Base-by-base conservation (phyloP, 108 stramenopile species). In the Nitzschia sp. region DNA sequence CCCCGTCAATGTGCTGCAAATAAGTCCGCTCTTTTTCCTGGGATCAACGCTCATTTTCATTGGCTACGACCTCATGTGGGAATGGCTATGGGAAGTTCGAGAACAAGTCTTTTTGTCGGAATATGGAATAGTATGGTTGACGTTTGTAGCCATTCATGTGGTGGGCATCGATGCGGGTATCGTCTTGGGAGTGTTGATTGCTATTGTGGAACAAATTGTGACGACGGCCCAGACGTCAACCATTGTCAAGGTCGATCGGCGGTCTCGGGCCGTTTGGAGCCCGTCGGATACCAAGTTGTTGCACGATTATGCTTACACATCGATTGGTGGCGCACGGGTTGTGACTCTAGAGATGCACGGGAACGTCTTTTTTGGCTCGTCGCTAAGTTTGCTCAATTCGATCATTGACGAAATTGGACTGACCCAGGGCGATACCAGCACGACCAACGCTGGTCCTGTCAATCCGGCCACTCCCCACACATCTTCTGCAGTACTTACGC, bases 11-110 rank as follows among this genome's bases (percentile, higher is more conserved):
- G 80, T 95, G 11, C 57, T 95, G 35, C 73, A 91, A 60, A 76
- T 92, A 0, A 76, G 84, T 34, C 98, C 98, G 9, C 85, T 93
- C 49, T 85, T 90, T 59, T 99, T 99, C 74, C 90, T 99, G 63
- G 97, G 97, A 0, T 84, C 85, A 17, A 81, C 97, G 19, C 82
- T 99, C 9, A 88, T 97, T 30, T 85, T 98, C 55, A 96, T 99
- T 71, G 91, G 93, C 19, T 70, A 90, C 26, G 97, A 99, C 68
- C 69, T 99, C 15, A 79, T 97, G 83, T 79, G 76, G 63, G 97
- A 99, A 71, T 99, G 98, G 98, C 49, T 79, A 23, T 98, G 46
- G 80, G 88, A 93, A 57, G 89, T 95, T 19, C 75, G 96, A 56
- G 68, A 79, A 45, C 95, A 95, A 59, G 65, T 97, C 18, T 86